A percentile compares a stretch with the other conserved stretches of the same genome.
These are phyloP conservation scores for Melanomma pulvis-pyrius DNA, from an alignment of 495 filamentous ascomycete species.

Conservation along the genomic window DNA sequence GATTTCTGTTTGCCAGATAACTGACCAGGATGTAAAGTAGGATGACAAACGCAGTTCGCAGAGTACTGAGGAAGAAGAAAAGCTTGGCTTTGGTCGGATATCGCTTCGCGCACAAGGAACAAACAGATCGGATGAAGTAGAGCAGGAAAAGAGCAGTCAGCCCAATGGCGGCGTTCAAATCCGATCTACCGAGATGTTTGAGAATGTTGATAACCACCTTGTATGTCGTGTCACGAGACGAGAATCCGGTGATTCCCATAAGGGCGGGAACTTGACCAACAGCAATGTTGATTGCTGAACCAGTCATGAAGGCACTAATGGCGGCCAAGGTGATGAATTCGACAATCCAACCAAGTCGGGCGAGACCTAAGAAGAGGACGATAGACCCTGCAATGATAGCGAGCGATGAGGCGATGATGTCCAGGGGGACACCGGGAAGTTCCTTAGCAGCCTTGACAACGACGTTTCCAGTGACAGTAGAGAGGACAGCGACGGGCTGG, in stretches of 20 bases:
- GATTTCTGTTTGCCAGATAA: constrained; percentile 72
- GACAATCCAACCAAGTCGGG: constrained; percentile 86
- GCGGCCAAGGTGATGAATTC: constrained; percentile 92
- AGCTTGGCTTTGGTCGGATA: constrained; percentile 70
- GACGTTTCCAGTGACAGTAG: constrained; percentile 82
- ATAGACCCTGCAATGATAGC: constrained; percentile 82
- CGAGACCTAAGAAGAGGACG: constrained; percentile 76
- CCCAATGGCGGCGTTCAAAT: constrained; percentile 85
- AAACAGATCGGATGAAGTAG: constrained; percentile 75
- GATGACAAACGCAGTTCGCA: constrained; percentile 91
- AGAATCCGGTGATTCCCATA: constrained; percentile 81
- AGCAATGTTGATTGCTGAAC: constrained; percentile 88
- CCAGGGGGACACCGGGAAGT: constrained; percentile 60
- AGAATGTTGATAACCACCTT: constrained; percentile 84
- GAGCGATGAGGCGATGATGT: constrained; percentile 76
- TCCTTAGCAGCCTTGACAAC: constrained; percentile 60
- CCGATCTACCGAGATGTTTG: constrained; percentile 68
- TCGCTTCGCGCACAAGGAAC: constrained; percentile 67
- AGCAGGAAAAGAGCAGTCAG: constrained; percentile 80
- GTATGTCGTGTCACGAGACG: constrained; percentile 79
- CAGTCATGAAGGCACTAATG: constrained; percentile 97
- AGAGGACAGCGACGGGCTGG: constrained; percentile 94
- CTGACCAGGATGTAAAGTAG: constrained; percentile 92
- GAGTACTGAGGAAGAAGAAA: constrained; percentile 86
- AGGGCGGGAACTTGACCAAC: constrained; percentile 83